A percentile compares a stretch with the other conserved stretches of the same genome.
Conservation (phyloP, 1,284 basidiomycete species). For the Tilletia indica region DNA sequence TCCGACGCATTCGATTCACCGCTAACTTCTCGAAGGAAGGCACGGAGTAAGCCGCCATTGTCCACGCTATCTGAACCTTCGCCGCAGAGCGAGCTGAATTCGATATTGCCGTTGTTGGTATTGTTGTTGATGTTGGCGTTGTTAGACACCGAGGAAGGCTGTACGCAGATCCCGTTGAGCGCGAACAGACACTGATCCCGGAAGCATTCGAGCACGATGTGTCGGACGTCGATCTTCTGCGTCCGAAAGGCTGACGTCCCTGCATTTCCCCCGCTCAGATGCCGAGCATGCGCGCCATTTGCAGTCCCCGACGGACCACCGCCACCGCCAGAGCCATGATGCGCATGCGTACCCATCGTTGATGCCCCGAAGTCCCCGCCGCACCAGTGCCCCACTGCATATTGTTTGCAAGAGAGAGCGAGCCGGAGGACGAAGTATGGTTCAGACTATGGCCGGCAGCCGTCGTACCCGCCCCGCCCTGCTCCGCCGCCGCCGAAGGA, state of each 20-base stretch:
- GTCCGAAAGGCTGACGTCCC: background rate
- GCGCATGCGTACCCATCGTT: too few relatives aligned
- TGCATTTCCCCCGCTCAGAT: too few relatives aligned
- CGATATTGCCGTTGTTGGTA: background rate
- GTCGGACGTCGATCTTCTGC: conserved; percentile 8
- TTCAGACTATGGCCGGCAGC: background rate
- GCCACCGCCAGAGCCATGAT: too few relatives aligned
- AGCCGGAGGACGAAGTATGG: background rate
- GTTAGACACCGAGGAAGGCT: background rate
- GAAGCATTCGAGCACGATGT: conserved; percentile 11
- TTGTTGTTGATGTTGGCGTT: background rate
- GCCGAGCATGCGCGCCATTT: too few relatives aligned
- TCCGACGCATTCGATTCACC: background rate
- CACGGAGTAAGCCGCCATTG: background rate
- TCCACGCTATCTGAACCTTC: background rate
- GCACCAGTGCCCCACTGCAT: too few relatives aligned
- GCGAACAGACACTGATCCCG: background rate
- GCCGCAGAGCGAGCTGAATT: background rate
- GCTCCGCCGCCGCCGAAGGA: too few relatives aligned
- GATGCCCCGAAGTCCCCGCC: too few relatives aligned
- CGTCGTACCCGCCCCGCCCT: too few relatives aligned
- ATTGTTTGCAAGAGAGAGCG: background rate
- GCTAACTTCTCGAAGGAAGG: background rate
- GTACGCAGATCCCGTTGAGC: background rate
- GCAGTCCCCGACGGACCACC: too few relatives aligned